These are phyloP conservation scores for Aspergillus alliaceus DNA, from an alignment of 2,329 filamentous ascomycete genomes.

Conservation along the genomic window DNA sequence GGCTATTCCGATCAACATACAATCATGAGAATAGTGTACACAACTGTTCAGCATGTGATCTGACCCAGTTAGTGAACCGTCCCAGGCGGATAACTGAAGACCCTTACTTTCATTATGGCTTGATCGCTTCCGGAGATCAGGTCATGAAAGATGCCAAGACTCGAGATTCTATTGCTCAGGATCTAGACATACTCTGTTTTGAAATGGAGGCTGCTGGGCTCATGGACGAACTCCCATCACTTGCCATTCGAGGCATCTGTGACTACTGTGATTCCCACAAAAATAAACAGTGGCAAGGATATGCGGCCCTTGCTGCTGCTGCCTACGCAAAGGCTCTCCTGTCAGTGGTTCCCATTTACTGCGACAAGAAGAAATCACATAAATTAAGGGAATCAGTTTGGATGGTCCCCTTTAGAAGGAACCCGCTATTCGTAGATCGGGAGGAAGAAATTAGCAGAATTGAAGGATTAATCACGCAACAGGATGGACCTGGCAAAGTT, in stretches of 20 bases:
- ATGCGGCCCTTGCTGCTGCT: background rate
- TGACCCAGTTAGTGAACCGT: conserved; percentile 14
- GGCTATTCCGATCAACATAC: conserved; percentile 12
- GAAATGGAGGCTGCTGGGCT: too few relatives aligned
- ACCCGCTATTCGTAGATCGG: background rate
- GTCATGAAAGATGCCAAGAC: conserved; percentile 21
- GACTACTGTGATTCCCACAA: too few relatives aligned
- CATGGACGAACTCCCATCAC: too few relatives aligned
- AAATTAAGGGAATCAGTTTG: background rate
- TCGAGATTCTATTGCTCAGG: conserved; percentile 15
- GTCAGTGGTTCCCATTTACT: background rate
- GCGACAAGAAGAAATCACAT: background rate
- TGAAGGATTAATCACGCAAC: background rate
- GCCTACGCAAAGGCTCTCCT: background rate
- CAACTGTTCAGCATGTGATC: conserved; percentile 17
- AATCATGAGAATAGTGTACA: conserved; percentile 2
- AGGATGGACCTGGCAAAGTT: background rate
- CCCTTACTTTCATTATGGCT: conserved; percentile 22
- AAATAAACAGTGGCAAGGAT: too few relatives aligned
- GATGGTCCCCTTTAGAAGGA: too few relatives aligned
- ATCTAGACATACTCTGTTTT: conserved; percentile 18
- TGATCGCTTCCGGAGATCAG: conserved; percentile 28
- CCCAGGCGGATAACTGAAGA: conserved; percentile 8
- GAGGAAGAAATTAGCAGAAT: background rate
- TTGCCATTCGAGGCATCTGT: too few relatives aligned